These are phyloP conservation scores for Penicillium occitanis DNA, from an alignment of 2,329 filamentous ascomycete genomes.

Conservation along the genomic window DNA sequence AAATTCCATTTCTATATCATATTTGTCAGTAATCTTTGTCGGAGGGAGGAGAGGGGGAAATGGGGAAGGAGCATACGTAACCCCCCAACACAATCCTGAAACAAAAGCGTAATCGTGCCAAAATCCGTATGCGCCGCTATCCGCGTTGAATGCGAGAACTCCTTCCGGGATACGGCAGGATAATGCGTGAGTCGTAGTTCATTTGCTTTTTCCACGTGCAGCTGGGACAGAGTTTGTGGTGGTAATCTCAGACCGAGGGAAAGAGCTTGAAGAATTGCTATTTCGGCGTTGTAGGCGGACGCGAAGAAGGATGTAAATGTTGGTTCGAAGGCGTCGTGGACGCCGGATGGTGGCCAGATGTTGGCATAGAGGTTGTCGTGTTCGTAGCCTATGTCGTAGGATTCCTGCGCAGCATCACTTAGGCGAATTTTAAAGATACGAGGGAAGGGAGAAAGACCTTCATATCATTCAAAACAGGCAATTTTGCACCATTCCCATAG, in stretches of 20 bases:
- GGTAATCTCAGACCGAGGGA: constrained; percentile 48
- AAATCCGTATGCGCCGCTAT: constrained; percentile 60
- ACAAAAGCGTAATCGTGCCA: constrained; percentile 46
- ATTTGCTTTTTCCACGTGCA: constrained; percentile 49
- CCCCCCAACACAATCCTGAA: constrained; percentile 53
- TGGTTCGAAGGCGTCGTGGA: constrained; percentile 1
- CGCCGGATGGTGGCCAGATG: constrained; percentile 11
- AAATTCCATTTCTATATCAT: constrained; percentile 9
- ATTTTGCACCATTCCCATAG: constrained; percentile 19
- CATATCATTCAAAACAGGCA: constrained; percentile 10
- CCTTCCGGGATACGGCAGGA: constrained; percentile 54
- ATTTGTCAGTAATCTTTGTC: neutral
- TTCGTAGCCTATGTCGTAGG: constrained; percentile 14
- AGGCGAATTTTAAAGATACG: no score
- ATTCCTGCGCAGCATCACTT: constrained; percentile 1
- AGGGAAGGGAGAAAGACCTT: neutral
- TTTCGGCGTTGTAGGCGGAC: constrained; percentile 3
- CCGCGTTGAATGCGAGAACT: constrained; percentile 32
- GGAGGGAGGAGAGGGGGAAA: neutral
- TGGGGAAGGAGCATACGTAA: constrained; percentile 27
- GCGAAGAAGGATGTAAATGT: constrained; percentile 11
- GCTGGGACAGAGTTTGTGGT: constrained; percentile 64
- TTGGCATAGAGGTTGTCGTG: constrained; percentile 11
- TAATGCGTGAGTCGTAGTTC: constrained; percentile 71
- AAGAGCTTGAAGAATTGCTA: constrained; percentile 42